These are phyloP conservation scores for Cryphonectria carpinicola DNA, from an alignment of 2,329 filamentous ascomycete species.

Conservation along the genomic window DNA sequence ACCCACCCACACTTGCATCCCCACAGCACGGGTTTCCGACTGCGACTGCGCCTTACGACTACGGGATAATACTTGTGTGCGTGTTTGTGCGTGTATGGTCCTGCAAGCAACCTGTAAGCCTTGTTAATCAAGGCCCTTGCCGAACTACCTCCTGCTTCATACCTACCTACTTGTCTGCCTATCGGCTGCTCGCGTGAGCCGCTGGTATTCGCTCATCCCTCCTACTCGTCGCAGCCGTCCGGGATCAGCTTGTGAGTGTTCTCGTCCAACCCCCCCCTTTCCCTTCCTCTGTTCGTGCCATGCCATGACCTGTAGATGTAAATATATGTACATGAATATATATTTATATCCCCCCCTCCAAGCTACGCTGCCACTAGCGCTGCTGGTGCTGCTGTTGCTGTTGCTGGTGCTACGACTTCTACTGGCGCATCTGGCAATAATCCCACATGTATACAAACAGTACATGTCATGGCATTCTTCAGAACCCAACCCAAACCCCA, in stretches of 20 bases:
- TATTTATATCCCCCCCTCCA: not conserved
- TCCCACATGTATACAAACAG: slow-evolving; percentile 6
- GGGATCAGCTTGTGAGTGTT: slow-evolving; percentile 19
- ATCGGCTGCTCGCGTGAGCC: slow-evolving; percentile 1
- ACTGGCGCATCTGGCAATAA: slow-evolving; percentile 12
- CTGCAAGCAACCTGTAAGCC: slow-evolving; percentile 19
- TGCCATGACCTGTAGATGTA: not conserved
- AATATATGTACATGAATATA: not conserved
- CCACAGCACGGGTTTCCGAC: not conserved
- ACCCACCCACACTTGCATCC: not conserved
- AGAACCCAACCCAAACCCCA: slow-evolving; percentile 6
- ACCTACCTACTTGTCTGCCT: not conserved
- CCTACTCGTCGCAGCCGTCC: not conserved
- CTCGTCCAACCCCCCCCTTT: not conserved
- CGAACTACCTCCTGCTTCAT: not conserved
- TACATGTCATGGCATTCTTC: slow-evolving; percentile 23
- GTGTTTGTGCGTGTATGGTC: not conserved
- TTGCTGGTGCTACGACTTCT: not conserved
- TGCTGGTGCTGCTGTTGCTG: not conserved
- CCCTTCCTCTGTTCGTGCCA: not conserved
- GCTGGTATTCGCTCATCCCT: slow-evolving; percentile 4
- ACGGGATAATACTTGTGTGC: not conserved
- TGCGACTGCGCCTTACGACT: not conserved
- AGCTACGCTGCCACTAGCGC: not conserved
- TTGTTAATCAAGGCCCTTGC: slow-evolving; percentile 17